These are phyloP conservation scores for Phytophthora pseudosyringae DNA, from an alignment of 352 stramenopile genomes.

Conservation along the genomic window DNA sequence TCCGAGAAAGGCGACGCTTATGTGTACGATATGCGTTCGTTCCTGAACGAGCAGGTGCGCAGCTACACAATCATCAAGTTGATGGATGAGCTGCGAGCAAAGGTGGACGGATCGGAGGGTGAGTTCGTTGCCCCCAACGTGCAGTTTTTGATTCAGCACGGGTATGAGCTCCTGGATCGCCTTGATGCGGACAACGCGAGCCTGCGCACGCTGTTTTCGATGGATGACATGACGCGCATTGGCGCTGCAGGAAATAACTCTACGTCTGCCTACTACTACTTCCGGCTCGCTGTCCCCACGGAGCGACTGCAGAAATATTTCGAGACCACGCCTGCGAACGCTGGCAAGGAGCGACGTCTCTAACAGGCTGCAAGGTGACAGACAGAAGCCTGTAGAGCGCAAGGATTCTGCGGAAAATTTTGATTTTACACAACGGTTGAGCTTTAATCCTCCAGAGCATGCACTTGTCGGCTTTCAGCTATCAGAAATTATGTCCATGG, in stretches of 20 bases:
- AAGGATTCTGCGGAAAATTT: conserved; percentile 9
- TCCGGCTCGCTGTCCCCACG: conserved; percentile 52
- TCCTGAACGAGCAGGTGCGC: conserved; percentile 60
- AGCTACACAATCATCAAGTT: conserved; percentile 73
- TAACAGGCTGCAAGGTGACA: conserved; percentile 11
- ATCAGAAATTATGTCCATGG: no score
- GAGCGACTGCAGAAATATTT: conserved; percentile 67
- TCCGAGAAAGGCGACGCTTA: conserved; percentile 45
- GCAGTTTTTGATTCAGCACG: conserved; percentile 78
- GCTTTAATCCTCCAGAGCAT: no score
- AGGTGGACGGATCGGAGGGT: conserved; percentile 47
- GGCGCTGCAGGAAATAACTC: conserved; percentile 25
- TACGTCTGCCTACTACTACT: conserved; percentile 60
- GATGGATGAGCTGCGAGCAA: conserved; percentile 58
- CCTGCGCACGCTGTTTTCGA: conserved; percentile 76
- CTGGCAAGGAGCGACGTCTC: conserved; percentile 41
- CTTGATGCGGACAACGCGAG: conserved; percentile 75
- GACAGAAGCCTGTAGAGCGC: neutral
- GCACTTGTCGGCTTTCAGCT: no score
- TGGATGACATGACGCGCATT: conserved; percentile 85
- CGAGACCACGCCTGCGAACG: conserved; percentile 47
- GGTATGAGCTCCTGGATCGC: conserved; percentile 79
- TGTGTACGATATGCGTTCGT: conserved; percentile 72
- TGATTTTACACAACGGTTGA: conserved; percentile 4
- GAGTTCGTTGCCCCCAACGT: conserved; percentile 51